Evolutionary conservation across 192 early-diverging fungal species (phyloP).

Genomic region (Backusella circina): DNA sequence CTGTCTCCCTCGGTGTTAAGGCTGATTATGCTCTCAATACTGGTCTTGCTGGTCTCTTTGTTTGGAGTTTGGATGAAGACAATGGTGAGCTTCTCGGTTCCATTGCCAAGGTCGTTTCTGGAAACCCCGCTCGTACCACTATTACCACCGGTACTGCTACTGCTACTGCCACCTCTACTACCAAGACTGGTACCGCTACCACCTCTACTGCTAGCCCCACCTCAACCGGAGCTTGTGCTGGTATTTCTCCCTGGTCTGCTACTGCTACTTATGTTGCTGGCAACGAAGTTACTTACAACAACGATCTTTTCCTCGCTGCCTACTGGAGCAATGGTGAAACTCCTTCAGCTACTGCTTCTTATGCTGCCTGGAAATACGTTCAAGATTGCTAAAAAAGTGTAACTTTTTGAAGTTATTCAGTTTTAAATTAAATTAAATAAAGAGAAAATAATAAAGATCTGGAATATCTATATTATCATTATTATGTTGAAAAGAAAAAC

Average conservation of each 20-base stretch:
- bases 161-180: conserved; percentile 19
- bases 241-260: conserved; percentile 21
- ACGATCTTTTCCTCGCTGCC: conserved; percentile 34
- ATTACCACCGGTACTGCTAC: background rate
- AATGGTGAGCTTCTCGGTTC: conserved; percentile 58
- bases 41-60: conserved; percentile 60
- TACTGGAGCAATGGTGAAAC: conserved; percentile 42
- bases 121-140: conserved; percentile 3
- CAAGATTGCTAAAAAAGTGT: background rate
- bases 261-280: conserved; percentile 34
- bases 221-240: conserved; percentile 21
- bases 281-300: conserved; percentile 34
- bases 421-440: background rate
- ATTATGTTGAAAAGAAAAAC: background rate
- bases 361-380: background rate
- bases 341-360: conserved; percentile 3
- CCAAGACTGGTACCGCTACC: conserved; percentile 18
- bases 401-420: no score
- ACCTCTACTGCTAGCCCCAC: conserved; percentile 12
- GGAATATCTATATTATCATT: background rate
- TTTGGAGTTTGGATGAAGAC: conserved; percentile 68
- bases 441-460: background rate
- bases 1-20: conserved; percentile 54
- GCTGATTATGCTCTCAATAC: conserved; percentile 50
- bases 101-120: background rate